phyloP scores from a whole-genome alignment of 441 rosid species.

The Eutrema salsugineum region DNA sequence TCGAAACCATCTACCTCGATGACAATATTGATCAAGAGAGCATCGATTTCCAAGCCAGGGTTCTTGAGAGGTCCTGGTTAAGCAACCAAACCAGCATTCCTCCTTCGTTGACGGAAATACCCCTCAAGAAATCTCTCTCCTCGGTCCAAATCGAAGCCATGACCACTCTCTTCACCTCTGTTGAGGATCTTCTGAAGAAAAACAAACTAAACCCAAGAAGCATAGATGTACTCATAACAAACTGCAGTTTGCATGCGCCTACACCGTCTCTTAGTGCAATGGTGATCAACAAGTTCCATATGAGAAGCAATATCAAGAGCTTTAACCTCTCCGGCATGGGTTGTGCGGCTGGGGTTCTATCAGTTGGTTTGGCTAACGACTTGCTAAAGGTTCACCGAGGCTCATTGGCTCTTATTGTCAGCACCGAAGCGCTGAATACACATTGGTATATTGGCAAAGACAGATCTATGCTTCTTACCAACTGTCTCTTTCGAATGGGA shows the following conservation, averaged over 20 bases:
- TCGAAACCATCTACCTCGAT: conserved; percentile 32
- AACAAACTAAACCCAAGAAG: conserved; percentile 62
- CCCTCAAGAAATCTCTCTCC: conserved; percentile 31
- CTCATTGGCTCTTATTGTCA: conserved; percentile 75
- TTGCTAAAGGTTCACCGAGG: conserved; percentile 68
- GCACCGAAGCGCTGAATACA: conserved; percentile 81
- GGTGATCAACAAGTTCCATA: conserved; percentile 77
- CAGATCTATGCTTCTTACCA: conserved; percentile 86
- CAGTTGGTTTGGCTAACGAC: conserved; percentile 75
- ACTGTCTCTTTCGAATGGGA: conserved; percentile 93
- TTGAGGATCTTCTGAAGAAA: conserved; percentile 63
- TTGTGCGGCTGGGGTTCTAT: conserved; percentile 74
- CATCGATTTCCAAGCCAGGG: conserved; percentile 37
- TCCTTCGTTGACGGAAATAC: conserved; percentile 27
- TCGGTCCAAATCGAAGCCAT: conserved; percentile 32
- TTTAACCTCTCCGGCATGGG: conserved; percentile 96
- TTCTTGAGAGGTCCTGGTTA: conserved; percentile 41
- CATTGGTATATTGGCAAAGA: conserved; percentile 79
- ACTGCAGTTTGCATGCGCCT: conserved; percentile 82
- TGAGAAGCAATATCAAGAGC: conserved; percentile 82
- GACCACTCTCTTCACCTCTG: conserved; percentile 66
- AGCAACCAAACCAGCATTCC: conserved; percentile 42
- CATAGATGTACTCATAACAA: conserved; percentile 80
- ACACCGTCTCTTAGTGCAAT: conserved; percentile 89
- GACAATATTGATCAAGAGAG: conserved; percentile 33